Evolutionary conservation across 805 yeast species (phyloP).

Genomic region (Candida namnaoensis): DNA sequence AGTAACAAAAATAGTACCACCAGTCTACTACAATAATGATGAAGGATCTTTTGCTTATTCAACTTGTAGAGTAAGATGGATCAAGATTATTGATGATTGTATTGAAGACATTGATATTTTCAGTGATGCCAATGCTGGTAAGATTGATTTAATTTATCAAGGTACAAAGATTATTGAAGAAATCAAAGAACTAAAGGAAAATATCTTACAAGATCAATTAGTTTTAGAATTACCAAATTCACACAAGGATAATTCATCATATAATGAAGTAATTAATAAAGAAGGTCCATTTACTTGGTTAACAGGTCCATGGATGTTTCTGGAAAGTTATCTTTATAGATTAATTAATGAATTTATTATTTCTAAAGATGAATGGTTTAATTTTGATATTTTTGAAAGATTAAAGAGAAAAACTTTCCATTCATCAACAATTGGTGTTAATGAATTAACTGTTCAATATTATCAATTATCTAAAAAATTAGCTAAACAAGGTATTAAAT

Average conservation of each 20-base stretch:
- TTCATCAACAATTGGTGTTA: conserved; percentile 69
- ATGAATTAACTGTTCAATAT: conserved; percentile 68
- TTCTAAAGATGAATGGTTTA: conserved; percentile 26
- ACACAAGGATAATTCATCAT: conserved; percentile 38
- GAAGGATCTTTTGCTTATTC: conserved; percentile 71
- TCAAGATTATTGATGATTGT: conserved; percentile 52
- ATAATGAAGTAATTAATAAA: conserved; percentile 43
- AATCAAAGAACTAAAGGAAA: conserved; percentile 34
- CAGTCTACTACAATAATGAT: conserved; percentile 56
- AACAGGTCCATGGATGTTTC: conserved; percentile 83
- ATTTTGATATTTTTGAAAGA: conserved; percentile 66
- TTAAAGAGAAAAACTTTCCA: conserved; percentile 69
- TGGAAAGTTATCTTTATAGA: conserved; percentile 83
- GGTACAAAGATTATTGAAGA: conserved; percentile 35
- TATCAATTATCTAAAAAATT: conserved; percentile 25
- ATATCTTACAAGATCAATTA: conserved; percentile 31
- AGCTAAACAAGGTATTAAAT: no score
- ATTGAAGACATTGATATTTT: conserved; percentile 29
- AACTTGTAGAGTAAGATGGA: conserved; percentile 83
- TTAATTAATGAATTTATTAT: conserved; percentile 39
- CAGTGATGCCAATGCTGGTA: conserved; percentile 40
- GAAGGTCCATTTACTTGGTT: conserved; percentile 49
- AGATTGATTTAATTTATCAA: conserved; percentile 26
- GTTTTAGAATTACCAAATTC: conserved; percentile 35
- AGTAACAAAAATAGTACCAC: conserved; percentile 21